Evolutionary conservation across 768 basidiomycete genomes (phyloP).

Genomic region (Leccinum boreale): DNA sequence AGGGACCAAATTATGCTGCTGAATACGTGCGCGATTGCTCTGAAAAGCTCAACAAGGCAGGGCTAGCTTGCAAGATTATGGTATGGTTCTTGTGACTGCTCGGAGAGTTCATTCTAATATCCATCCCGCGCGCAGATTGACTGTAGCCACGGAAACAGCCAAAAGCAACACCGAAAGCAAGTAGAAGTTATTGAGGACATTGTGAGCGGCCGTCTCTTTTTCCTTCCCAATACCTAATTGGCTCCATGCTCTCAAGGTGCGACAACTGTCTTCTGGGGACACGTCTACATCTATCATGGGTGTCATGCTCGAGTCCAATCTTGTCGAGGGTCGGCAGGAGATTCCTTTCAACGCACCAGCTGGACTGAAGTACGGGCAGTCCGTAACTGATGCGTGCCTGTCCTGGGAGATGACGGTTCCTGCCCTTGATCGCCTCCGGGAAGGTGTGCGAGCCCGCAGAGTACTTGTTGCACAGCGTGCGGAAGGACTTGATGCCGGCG

Average conservation of each 20-base stretch:
- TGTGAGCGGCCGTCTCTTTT: constrained; percentile 42
- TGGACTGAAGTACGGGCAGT: constrained; percentile 78
- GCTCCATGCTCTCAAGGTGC: constrained; percentile 44
- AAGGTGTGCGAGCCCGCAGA: constrained; percentile 79
- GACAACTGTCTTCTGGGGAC: constrained; percentile 67
- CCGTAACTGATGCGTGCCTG: constrained; percentile 87
- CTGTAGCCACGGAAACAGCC: constrained; percentile 95
- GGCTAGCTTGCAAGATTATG: constrained; percentile 81
- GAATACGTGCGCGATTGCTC: constrained; percentile 77
- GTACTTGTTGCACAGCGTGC: constrained; percentile 39
- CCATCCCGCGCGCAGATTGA: constrained; percentile 59
- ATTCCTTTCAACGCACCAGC: constrained; percentile 70
- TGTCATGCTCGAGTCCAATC: constrained; percentile 94
- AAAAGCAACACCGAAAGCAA: constrained; percentile 88
- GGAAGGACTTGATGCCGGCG: constrained; percentile 6
- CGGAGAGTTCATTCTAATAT: neutral
- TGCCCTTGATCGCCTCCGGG: constrained; percentile 78
- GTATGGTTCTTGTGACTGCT: constrained; percentile 37
- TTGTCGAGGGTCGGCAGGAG: constrained; percentile 84
- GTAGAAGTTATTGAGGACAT: constrained; percentile 87
- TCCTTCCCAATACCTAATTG: constrained; percentile 9
- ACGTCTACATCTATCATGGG: constrained; percentile 79
- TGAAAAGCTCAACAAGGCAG: constrained; percentile 75
- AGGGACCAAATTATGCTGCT: constrained; percentile 85
- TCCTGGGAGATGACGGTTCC: constrained; percentile 87